Base-by-base conservation (phyloP, 2,329 filamentous ascomycete genomes). In the Diaporthe destruens region DNA sequence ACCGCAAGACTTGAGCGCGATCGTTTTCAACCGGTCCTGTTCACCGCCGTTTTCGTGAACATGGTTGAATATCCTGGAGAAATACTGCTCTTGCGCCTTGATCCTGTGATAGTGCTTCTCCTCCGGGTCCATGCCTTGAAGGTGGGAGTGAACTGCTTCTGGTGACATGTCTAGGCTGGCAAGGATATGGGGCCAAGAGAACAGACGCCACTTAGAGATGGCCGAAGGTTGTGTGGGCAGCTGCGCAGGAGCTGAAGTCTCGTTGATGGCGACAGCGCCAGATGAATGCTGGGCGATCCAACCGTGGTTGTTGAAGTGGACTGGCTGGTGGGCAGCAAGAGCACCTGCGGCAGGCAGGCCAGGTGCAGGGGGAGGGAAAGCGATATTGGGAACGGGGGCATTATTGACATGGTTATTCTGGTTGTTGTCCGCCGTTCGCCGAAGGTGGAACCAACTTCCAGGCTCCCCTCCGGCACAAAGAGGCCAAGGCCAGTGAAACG, bases 1-100 rank as follows among this genome's bases (percentile, higher is more conserved):
- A 66, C 90, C 90, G 77, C 90, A 92, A 0, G 89, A 91, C 42
- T 85, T 86, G 80, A 92, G 87, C 0, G 84, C 83, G 39, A 92
- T 80, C 18, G 77, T 79, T 34, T 79, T 78, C 29, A 86, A 76
- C 20, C 47, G 55, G 9, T 75, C 76, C 80, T 81, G 5, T 69
- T 72, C n/a, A 66, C 72, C 74, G 23, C 59, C 29, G 39, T 80
- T 77, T 39, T 83, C 80, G 6, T 36, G 54, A 7, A 69, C n/a
- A 20, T 81, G 76, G n/a, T 56, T 36, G 32, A 71, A 65, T 12
- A 76, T 69, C 20, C 71, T 53, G 12, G 79, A 72, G n/a, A 76
- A 78, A 6, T 34, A 25, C 32, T 34, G n/a, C 54, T 74, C 73
- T 29, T 29, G n/a, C 25, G 16, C 2, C 25, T 61, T 55, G 11